These are phyloP conservation scores for Phytophthora citricola DNA, from an alignment of 352 stramenopile species.

Conservation along the genomic window DNA sequence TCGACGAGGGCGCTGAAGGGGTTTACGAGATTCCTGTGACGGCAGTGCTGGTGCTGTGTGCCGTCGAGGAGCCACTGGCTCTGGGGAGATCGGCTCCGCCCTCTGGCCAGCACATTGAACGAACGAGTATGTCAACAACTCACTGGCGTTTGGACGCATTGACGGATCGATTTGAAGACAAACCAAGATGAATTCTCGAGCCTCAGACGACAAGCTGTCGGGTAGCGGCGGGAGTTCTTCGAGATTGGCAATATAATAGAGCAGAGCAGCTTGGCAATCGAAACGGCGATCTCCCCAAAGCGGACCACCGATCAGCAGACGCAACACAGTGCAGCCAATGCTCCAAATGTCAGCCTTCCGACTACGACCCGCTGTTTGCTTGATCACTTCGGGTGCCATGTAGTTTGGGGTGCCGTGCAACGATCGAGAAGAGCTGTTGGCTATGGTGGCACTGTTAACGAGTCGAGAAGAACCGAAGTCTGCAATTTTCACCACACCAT, in stretches of 20 bases:
- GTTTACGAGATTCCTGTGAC: slow-evolving; percentile 3
- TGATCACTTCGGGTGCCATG: slow-evolving; percentile 91
- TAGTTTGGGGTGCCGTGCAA: slow-evolving; percentile 88
- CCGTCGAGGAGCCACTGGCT: slow-evolving; percentile 7
- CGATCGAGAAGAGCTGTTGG: slow-evolving; percentile 46
- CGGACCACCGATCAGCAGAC: slow-evolving; percentile 67
- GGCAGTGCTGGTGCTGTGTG: slow-evolving; percentile 32
- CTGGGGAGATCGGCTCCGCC: slow-evolving; percentile 9
- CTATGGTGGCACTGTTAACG: slow-evolving; percentile 59
- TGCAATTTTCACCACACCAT: slow-evolving; percentile 94
- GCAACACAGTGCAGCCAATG: slow-evolving; percentile 79
- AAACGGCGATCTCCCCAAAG: slow-evolving; percentile 88
- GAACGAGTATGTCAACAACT: slow-evolving; percentile 93
- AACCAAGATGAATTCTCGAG: slow-evolving; percentile 52
- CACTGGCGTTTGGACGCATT: slow-evolving; percentile 80
- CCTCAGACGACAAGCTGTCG: slow-evolving; percentile 43
- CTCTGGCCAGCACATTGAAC: slow-evolving; percentile 42
- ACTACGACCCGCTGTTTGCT: slow-evolving; percentile 73
- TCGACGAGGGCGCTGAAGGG: not conserved
- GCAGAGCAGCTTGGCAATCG: slow-evolving; percentile 68
- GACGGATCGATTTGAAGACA: slow-evolving; percentile 60
- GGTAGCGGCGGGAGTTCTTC: slow-evolving; percentile 51
- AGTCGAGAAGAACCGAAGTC: slow-evolving; percentile 93
- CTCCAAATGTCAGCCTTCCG: slow-evolving; percentile 87
- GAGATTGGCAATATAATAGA: slow-evolving; percentile 72